Conservation (phyloP, 2,329 filamentous ascomycete species). For the Fusarium stilboides region DNA sequence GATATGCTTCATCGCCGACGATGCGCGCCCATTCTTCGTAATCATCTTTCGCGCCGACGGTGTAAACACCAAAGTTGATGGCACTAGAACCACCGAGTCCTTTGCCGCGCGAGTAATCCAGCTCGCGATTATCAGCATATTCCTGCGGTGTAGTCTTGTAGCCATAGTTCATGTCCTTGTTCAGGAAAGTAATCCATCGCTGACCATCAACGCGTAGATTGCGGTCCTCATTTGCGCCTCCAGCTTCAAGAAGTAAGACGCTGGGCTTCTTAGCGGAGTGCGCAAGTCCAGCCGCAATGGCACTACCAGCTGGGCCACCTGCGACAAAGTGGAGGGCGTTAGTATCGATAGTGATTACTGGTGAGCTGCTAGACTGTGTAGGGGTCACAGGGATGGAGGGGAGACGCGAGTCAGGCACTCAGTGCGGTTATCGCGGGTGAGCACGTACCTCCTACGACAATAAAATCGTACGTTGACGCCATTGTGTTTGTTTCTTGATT, state of each 20-base stretch:
- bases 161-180: conserved; percentile 66
- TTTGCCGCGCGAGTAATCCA: conserved; percentile 66
- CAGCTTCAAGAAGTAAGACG: conserved; percentile 75
- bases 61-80: conserved; percentile 70
- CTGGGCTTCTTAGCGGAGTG: conserved; percentile 62
- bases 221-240: conserved; percentile 63
- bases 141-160: conserved; percentile 66
- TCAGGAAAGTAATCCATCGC: conserved; percentile 67
- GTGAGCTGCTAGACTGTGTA: conserved; percentile 6
- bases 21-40: conserved; percentile 73
- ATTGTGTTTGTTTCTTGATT: conserved; percentile 7
- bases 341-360: not conserved
- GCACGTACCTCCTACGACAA: conserved; percentile 45
- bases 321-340: not conserved
- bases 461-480: conserved; percentile 37
- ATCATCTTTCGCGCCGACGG: conserved; percentile 70
- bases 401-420: not conserved
- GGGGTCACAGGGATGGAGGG: not conserved
- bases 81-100: conserved; percentile 67
- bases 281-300: conserved; percentile 68
- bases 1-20: conserved; percentile 69
- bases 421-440: not conserved
- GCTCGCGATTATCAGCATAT: conserved; percentile 59
- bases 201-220: conserved; percentile 67
- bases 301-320: conserved; percentile 71